These are phyloP conservation scores for Aspergillus alliaceus DNA, from an alignment of 2,329 filamentous ascomycete genomes.

Conservation along the genomic window DNA sequence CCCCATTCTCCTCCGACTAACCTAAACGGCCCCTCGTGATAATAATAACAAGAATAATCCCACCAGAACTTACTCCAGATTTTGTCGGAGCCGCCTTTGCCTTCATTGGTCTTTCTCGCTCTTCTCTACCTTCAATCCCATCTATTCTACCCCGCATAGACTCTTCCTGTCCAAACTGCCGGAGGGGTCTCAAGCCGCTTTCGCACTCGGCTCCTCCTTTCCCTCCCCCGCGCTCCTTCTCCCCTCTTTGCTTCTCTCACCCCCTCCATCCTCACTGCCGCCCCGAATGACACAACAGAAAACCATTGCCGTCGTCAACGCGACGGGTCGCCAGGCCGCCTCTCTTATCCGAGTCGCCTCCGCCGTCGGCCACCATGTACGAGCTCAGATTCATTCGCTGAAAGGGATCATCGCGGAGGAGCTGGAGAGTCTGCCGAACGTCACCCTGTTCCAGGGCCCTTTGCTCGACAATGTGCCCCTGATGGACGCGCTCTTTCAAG, in stretches of 20 bases:
- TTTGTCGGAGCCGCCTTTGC: constrained; percentile 11
- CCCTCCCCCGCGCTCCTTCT: constrained; percentile 1
- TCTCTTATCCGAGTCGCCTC: constrained; percentile 92
- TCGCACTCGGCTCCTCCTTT: constrained; percentile 6
- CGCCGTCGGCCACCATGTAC: constrained; percentile 89
- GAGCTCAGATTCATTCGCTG: constrained; percentile 83
- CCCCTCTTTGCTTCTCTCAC: background rate
- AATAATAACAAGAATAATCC: background rate
- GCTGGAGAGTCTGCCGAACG: constrained; percentile 77
- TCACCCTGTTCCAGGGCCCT: constrained; percentile 68
- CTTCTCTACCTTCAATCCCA: constrained; percentile 7
- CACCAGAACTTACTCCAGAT: constrained; percentile 12
- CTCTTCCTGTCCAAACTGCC: constrained; percentile 1
- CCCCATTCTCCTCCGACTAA: background rate
- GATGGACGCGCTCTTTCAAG: constrained; percentile 76
- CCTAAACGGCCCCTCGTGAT: constrained; percentile 3
- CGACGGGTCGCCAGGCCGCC: constrained; percentile 90
- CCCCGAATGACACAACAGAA: constrained; percentile 54
- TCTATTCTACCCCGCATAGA: constrained; percentile 19
- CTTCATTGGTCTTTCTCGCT: constrained; percentile 12
- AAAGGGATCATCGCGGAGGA: constrained; percentile 88
- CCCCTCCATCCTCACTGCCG: constrained; percentile 5
- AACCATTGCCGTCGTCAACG: constrained; percentile 92
- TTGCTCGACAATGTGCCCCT: constrained; percentile 70
- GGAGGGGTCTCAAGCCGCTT: background rate